These are phyloP conservation scores for Carex littledalei DNA, from an alignment of 176 grass and related monocot genomes.

Conservation along the genomic window DNA sequence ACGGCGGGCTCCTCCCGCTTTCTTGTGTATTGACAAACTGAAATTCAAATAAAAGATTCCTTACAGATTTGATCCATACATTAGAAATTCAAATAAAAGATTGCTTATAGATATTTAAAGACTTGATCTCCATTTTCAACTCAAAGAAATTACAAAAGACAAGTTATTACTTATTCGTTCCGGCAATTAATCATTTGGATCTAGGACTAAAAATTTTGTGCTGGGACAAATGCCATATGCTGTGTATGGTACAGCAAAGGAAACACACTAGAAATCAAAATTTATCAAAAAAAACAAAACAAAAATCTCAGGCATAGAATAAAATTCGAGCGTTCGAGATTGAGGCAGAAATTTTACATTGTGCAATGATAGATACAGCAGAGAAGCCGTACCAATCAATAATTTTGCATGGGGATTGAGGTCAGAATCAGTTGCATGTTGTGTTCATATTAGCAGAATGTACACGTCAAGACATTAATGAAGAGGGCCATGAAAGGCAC, in stretches of 20 bases:
- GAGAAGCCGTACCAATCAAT: background rate
- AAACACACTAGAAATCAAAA: background rate
- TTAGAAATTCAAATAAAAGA: too few species aligned
- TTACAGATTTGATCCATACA: too few species aligned
- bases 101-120: too few species aligned
- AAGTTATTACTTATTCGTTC: too few species aligned
- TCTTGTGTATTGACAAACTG: background rate
- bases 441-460: background rate
- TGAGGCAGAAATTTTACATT: too few species aligned
- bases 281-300: background rate
- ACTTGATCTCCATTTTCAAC: too few species aligned
- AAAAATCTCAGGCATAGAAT: background rate
- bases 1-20: background rate
- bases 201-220: background rate
- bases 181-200: background rate
- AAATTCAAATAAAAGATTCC: background rate
- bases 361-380: background rate
- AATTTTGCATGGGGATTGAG: background rate
- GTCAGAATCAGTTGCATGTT: constrained; percentile 6
- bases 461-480: background rate
- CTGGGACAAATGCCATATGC: background rate
- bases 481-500: background rate
- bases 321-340: background rate
- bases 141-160: too few species aligned
- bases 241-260: background rate